phyloP scores from a whole-genome alignment of 2,329 filamentous ascomycete species.

The Penicillium frequentans region DNA sequence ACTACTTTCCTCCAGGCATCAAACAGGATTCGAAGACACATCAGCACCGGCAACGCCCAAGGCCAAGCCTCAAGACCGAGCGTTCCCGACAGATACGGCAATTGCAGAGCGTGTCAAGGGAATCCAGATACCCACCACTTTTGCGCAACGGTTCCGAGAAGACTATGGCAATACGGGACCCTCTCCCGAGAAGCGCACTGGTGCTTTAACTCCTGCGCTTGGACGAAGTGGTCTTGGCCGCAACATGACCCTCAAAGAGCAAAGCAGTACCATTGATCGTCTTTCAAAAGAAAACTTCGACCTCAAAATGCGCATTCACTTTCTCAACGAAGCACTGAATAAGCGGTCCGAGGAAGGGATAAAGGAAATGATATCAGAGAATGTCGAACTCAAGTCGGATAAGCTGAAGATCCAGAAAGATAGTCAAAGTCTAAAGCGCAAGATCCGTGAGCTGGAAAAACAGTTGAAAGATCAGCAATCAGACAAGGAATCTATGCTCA shows the following conservation, averaged over 20 bases:
- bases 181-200: constrained; percentile 59
- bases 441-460: constrained; percentile 83
- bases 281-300: constrained; percentile 98
- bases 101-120: constrained; percentile 86
- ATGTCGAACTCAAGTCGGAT: constrained; percentile 90
- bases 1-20: constrained; percentile 41
- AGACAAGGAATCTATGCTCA: constrained; percentile 45
- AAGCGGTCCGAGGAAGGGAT: constrained; percentile 94
- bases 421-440: constrained; percentile 76
- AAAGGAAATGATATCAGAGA: constrained; percentile 97
- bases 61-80: constrained; percentile 55
- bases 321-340: constrained; percentile 88
- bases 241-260: constrained; percentile 89
- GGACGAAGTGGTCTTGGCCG: constrained; percentile 56
- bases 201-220: constrained; percentile 51
- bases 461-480: constrained; percentile 61
- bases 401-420: constrained; percentile 88
- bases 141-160: constrained; percentile 81
- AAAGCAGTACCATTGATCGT: constrained; percentile 94
- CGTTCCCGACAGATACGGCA: constrained; percentile 79
- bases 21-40: constrained; percentile 39
- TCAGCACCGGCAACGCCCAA: constrained; percentile 69
- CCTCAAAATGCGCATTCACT: constrained; percentile 95
- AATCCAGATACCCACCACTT: constrained; percentile 84
- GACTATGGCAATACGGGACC: constrained; percentile 61